phyloP scores from a whole-genome alignment of 1,139 yeast genomes.

The Hanseniaspora uvarum region DNA sequence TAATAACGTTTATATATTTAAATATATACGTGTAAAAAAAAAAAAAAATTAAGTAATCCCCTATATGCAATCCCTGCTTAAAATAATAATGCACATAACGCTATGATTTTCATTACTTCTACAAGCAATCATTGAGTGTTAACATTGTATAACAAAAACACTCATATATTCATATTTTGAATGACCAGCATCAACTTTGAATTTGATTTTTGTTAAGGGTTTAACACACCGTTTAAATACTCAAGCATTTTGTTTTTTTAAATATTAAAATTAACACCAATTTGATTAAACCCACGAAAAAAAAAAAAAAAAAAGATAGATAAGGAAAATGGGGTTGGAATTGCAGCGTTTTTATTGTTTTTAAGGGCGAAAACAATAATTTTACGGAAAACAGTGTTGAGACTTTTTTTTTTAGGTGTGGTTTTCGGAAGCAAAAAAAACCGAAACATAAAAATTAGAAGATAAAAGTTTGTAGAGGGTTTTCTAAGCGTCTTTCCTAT shows the following conservation, averaged over 20 bases:
- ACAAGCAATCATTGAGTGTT: not conserved
- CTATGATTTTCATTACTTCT: not conserved
- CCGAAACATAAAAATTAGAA: not conserved
- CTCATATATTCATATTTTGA: no score
- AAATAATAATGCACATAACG: no score
- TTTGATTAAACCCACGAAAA: not conserved
- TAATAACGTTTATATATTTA: not conserved
- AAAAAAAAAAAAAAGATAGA: not conserved
- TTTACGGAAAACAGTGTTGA: no score
- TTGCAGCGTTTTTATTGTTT: no score
- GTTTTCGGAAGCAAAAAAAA: not conserved
- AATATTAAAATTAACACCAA: not conserved
- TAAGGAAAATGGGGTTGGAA: no score
- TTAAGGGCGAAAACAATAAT: no score
- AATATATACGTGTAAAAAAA: not conserved
- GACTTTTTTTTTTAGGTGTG: no score
- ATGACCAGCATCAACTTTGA: no score
- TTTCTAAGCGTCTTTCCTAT: constrained; percentile 1
- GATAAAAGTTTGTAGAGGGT: not conserved
- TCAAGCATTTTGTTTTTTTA: not conserved
- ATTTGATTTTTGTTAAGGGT: not conserved
- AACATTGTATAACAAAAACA: no score
- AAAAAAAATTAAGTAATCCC: not conserved
- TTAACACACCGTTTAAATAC: not conserved
- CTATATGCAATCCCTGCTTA: no score